These are phyloP conservation scores for Purpureocillium lavendulum DNA, from an alignment of 2,329 filamentous ascomycete genomes.

Conservation along the genomic window DNA sequence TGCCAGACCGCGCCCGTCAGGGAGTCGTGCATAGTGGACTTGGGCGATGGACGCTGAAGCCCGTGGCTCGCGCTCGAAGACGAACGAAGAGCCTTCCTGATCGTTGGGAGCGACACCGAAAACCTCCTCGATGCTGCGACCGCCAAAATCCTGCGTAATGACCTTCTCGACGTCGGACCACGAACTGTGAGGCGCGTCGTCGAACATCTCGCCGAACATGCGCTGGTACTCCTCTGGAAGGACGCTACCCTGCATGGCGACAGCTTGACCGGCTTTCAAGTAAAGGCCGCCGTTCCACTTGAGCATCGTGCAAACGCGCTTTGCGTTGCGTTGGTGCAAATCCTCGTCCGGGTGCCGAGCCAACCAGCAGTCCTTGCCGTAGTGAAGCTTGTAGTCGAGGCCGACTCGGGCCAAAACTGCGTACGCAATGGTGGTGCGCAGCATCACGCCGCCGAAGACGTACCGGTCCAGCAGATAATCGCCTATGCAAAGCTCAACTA, in stretches of 20 bases:
- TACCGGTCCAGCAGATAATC: constrained; percentile 1
- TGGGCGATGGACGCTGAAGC: constrained; percentile 61
- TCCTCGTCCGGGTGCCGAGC: constrained; percentile 19
- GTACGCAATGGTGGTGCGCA: constrained; percentile 5
- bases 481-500: neutral
- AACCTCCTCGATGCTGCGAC: constrained; percentile 48
- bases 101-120: constrained; percentile 32
- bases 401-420: constrained; percentile 31
- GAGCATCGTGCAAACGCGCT: constrained; percentile 54
- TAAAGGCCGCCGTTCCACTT: constrained; percentile 60
- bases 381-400: constrained; percentile 64
- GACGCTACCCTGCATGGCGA: constrained; percentile 63
- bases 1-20: constrained; percentile 52
- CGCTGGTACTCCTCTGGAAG: constrained; percentile 59
- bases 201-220: constrained; percentile 62
- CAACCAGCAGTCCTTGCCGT: constrained; percentile 38
- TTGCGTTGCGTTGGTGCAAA: constrained; percentile 53
- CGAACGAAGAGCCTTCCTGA: neutral
- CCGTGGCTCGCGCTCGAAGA: constrained; percentile 3
- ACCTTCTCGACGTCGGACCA: constrained; percentile 57
- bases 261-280: constrained; percentile 63
- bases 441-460: constrained; percentile 10
- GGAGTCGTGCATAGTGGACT: constrained; percentile 58
- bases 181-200: constrained; percentile 60
- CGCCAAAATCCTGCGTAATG: constrained; percentile 52